These are phyloP conservation scores for Choricystis sp. DNA, from an alignment of 139 green algal genomes.

Conservation along the genomic window DNA sequence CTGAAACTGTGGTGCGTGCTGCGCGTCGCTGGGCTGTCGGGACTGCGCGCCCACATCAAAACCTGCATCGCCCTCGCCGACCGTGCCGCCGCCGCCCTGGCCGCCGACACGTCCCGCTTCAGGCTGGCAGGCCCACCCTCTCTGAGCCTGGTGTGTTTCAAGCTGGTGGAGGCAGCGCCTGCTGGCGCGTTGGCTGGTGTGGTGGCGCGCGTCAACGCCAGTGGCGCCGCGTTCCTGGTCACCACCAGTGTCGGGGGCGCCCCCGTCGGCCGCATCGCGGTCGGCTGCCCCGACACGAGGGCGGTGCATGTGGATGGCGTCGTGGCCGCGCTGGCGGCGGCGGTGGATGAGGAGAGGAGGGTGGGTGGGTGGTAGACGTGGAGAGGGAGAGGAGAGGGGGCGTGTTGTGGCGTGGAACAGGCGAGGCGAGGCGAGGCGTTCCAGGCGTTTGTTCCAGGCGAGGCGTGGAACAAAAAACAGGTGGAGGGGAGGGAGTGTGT, in stretches of 20 bases:
- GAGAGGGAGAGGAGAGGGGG: too few relatives aligned
- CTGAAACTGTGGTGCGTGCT: conserved; percentile 81
- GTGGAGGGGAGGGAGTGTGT: too few relatives aligned
- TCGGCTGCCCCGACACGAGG: conserved; percentile 30
- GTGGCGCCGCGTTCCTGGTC: conserved; percentile 32
- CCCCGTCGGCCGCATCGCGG: conserved; percentile 31
- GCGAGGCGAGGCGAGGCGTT: too few relatives aligned
- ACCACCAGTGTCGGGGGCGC: conserved; percentile 37
- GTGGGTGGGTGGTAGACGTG: too few relatives aligned
- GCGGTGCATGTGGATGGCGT: conserved; percentile 32
- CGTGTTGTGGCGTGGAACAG: too few relatives aligned
- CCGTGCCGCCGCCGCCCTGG: not conserved
- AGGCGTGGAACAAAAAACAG: too few relatives aligned
- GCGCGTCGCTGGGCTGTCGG: conserved; percentile 50
- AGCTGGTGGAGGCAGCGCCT: conserved; percentile 11
- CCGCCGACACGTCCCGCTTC: conserved; percentile 32
- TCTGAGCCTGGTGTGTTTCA: conserved; percentile 55
- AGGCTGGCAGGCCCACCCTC: conserved; percentile 27
- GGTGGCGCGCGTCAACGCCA: conserved; percentile 38
- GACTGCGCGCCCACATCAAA: conserved; percentile 35
- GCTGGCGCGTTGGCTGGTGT: conserved; percentile 21
- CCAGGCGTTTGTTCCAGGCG: too few relatives aligned
- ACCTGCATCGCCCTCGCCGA: not conserved
- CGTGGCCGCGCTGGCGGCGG: conserved; percentile 21
- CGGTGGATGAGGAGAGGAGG: too few relatives aligned